Evolutionary conservation across 345 rosid species (phyloP).

Genomic region (Eucalyptus sp.): DNA sequence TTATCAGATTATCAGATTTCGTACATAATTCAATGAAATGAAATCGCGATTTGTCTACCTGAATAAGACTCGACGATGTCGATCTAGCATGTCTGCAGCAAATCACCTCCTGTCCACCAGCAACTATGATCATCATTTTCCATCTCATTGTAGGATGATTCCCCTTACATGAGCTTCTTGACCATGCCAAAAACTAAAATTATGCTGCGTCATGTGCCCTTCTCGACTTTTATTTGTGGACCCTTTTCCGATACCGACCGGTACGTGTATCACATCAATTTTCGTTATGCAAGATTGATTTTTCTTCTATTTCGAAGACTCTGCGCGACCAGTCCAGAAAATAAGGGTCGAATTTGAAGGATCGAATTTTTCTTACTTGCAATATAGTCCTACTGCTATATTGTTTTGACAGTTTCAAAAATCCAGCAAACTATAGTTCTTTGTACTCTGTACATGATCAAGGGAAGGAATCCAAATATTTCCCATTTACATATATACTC

Average conservation of each 20-base stretch:
- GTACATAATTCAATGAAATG: neutral
- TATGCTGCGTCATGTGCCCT: neutral
- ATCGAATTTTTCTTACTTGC: neutral
- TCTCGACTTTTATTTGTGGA: neutral
- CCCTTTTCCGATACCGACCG: neutral
- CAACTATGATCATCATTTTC: neutral
- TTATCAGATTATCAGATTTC: neutral
- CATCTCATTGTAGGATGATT: neutral
- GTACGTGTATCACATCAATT: neutral
- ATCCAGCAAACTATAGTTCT: neutral
- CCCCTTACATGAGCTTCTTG: neutral
- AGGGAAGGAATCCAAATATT: neutral
- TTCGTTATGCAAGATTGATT: neutral
- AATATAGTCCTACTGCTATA: neutral
- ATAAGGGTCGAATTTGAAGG: neutral
- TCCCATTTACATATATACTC: neutral
- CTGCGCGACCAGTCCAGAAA: accelerated
- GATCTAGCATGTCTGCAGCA: neutral
- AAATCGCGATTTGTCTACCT: neutral
- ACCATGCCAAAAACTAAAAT: neutral
- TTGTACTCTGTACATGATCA: neutral
- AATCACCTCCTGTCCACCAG: neutral
- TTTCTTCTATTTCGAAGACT: neutral
- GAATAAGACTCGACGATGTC: neutral
- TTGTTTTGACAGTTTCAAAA: neutral